A percentile compares a stretch with the other conserved stretches of the same genome.
Conservation (phyloP, 2,329 filamentous ascomycete species). For the Aureobasidium musti region DNA sequence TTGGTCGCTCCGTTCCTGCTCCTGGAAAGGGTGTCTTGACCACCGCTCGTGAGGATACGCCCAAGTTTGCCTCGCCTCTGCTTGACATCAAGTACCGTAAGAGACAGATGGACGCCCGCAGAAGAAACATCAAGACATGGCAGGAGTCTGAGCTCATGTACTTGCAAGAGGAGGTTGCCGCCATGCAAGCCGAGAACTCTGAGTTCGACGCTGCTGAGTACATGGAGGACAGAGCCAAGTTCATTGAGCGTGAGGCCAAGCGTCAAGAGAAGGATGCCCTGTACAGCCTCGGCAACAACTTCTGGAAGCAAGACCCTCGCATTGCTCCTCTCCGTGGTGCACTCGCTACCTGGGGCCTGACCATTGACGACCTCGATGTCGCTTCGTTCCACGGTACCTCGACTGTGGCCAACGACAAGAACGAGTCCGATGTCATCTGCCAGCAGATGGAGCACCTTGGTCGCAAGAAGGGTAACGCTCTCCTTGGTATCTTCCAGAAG, state of each 20-base stretch:
- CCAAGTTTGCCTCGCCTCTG: slow-evolving; percentile 92
- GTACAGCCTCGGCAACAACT: slow-evolving; percentile 92
- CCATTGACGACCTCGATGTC: slow-evolving; percentile 90
- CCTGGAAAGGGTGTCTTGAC: slow-evolving; percentile 97
- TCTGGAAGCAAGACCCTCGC: slow-evolving; percentile 94
- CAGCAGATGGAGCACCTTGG: slow-evolving; percentile 94
- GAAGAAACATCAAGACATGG: slow-evolving; percentile 94
- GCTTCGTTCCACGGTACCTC: slow-evolving; percentile 99
- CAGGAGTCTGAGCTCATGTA: slow-evolving; percentile 93
- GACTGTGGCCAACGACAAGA: slow-evolving; percentile 99
- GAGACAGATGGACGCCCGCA: slow-evolving; percentile 89
- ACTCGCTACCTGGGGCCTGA: slow-evolving; percentile 96
- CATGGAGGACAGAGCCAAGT: slow-evolving; percentile 76
- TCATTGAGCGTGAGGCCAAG: slow-evolving; percentile 84
- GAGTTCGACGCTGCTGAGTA: slow-evolving; percentile 82
- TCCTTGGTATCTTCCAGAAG: slow-evolving; percentile 98
- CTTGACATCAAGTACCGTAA: slow-evolving; percentile 97
- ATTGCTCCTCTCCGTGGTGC: slow-evolving; percentile 96
- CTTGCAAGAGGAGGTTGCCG: slow-evolving; percentile 86
- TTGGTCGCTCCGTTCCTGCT: slow-evolving; percentile 93
- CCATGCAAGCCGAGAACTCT: slow-evolving; percentile 77
- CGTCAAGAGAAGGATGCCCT: slow-evolving; percentile 93
- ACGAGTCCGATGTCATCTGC: slow-evolving; percentile 96
- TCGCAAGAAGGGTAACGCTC: slow-evolving; percentile 91
- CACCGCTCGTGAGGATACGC: slow-evolving; percentile 83